Evolutionary conservation across 2,329 filamentous ascomycete species (phyloP).

Genomic region (Neurospora sp.): DNA sequence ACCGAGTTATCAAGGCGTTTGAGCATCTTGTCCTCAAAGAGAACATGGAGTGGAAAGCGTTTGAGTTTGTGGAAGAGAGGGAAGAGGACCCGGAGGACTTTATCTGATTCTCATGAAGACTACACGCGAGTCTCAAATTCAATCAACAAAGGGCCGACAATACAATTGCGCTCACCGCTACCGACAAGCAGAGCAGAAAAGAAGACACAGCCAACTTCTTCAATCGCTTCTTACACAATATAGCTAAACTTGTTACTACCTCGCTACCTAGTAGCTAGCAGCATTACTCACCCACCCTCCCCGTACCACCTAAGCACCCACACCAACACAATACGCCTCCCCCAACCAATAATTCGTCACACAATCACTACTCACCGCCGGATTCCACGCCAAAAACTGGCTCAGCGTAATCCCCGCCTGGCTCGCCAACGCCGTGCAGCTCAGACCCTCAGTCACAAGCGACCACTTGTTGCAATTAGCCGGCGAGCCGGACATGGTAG

Average conservation of each 20-base stretch:
- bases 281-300: not conserved
- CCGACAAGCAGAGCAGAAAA: not conserved
- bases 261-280: not conserved
- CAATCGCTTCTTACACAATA: no score
- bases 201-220: not conserved
- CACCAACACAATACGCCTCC: constrained; percentile 3
- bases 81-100: not conserved
- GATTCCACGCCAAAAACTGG: constrained; percentile 3
- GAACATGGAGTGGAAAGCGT: constrained; percentile 7
- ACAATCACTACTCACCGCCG: constrained; percentile 4
- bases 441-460: not conserved
- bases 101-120: not conserved
- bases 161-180: not conserved
- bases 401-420: constrained; percentile 1
- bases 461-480: constrained; percentile 2
- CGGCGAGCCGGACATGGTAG: not conserved
- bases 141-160: not conserved
- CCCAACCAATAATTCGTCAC: constrained; percentile 3
- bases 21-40: not conserved
- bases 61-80: constrained; percentile 3
- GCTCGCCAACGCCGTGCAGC: not conserved
- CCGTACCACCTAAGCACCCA: not conserved
- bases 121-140: not conserved
- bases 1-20: constrained; percentile 2
- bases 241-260: not conserved